Evolutionary conservation across 1,284 basidiomycete species (phyloP).

Genomic region (Stereum hirsutum): DNA sequence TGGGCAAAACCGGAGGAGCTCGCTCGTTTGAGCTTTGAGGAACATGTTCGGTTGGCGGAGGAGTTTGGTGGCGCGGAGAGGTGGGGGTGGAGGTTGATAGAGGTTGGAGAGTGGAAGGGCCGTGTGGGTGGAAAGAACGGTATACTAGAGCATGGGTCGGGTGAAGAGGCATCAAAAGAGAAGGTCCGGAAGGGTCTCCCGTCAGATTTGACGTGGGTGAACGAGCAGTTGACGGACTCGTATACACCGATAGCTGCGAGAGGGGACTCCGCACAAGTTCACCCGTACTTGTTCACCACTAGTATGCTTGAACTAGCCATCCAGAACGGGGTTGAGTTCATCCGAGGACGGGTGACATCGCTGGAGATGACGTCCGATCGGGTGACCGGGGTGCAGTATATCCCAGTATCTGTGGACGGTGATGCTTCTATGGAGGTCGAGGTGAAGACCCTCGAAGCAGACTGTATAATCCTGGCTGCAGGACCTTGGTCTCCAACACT

Average conservation of each 20-base stretch:
- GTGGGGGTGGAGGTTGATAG: constrained; percentile 78
- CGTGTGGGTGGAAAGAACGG: too few relatives aligned
- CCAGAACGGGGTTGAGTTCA: constrained; percentile 37
- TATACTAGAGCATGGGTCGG: too few relatives aligned
- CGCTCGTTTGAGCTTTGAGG: constrained; percentile 67
- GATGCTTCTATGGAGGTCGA: constrained; percentile 14
- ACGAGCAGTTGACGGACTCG: constrained; percentile 44
- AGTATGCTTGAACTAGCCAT: constrained; percentile 67
- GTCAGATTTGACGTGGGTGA: constrained; percentile 54
- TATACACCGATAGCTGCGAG: constrained; percentile 54
- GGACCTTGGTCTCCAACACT: constrained; percentile 81
- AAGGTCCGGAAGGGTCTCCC: constrained; percentile 35
- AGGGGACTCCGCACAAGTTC: constrained; percentile 70
- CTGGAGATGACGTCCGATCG: constrained; percentile 29
- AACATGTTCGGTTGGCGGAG: constrained; percentile 74
- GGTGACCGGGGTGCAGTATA: constrained; percentile 48
- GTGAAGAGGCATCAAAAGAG: constrained; percentile 20
- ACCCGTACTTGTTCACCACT: constrained; percentile 73
- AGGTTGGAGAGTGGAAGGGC: constrained; percentile 62
- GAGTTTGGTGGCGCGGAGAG: constrained; percentile 62
- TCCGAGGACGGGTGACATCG: constrained; percentile 32
- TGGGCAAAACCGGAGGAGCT: constrained; percentile 76
- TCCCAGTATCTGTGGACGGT: constrained; percentile 23
- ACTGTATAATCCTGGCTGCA: constrained; percentile 67
- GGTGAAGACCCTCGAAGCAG: constrained; percentile 41